Evolutionary conservation across 768 basidiomycete species (phyloP), one percentile per base, ranked within the genome.

Genomic region (Suillus hirtellus): DNA sequence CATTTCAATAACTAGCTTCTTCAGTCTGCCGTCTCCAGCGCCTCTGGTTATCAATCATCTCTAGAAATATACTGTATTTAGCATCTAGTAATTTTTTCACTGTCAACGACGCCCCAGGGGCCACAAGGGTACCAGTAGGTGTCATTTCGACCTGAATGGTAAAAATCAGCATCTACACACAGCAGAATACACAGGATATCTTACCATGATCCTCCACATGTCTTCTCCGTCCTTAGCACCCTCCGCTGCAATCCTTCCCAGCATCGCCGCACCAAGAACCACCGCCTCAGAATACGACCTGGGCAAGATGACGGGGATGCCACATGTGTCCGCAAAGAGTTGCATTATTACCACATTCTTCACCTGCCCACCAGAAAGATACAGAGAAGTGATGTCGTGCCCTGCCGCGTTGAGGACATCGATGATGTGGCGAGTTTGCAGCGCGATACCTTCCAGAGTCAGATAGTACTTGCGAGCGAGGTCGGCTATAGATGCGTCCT

Each of bases 381-480:
- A 97, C 71, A 99, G 89, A 37, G 87, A 84, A 58, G 83, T 82
- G 69, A 99, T 88, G 21, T 80, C 71, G 76, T 99, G 96, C 0
- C 96, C 96, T 31, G 87, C 84, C n/a, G 72, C 73, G 77, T 98
- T 96, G 82, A 99, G 89, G 65, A 86, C 84, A 70, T 95, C 92
- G 64, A 99, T 80, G 75, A 99, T 99, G 75, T 97, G 95, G 12
- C 92, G 84, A 37, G 95, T 97, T 75, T 98, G 96, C 27, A 97
- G 85, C 17, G 95, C 92, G 74, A 99, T 96, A 21, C 95, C 87
- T 78, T 97, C 93, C 53, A 98, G 86, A 0, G 95, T 90, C 61
- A 94, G 85, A 70, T 94, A 88, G 79, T 96, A 98, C 72, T 92
- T 93, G 64, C 87, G 85, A 12, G 96, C 93, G 61, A 99, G 88